Conservation (phyloP, 805 yeast species). For the Kodamaea kakaduensis region DNA sequence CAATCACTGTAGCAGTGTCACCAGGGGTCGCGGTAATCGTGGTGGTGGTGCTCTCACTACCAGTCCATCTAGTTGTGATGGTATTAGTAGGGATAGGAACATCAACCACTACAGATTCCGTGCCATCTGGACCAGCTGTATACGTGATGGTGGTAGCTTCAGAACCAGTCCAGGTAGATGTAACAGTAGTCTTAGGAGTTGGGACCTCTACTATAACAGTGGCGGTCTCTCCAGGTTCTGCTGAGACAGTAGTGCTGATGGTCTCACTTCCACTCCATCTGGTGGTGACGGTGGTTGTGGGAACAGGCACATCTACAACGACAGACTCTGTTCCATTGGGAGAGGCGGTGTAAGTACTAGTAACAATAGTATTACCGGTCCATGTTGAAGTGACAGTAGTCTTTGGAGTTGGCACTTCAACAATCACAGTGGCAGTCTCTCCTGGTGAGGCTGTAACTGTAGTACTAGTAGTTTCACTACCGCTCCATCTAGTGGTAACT, state of each 20-base stretch:
- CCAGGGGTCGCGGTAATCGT: conserved; percentile 11
- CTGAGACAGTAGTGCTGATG: conserved; percentile 14
- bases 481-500: conserved; percentile 2
- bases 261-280: conserved; percentile 12
- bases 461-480: background rate
- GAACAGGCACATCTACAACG: conserved; percentile 9
- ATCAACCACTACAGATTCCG: conserved; percentile 12
- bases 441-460: conserved; percentile 6
- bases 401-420: conserved; percentile 4
- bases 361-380: conserved; percentile 14
- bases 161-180: conserved; percentile 4
- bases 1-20: conserved; percentile 12
- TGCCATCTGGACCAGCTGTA: conserved; percentile 5
- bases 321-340: conserved; percentile 12
- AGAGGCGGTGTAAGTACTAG: conserved; percentile 9
- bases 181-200: conserved; percentile 10
- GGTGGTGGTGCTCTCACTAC: conserved; percentile 7
- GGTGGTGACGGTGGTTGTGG: conserved; percentile 1
- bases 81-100: conserved; percentile 12
- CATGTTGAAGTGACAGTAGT: conserved; percentile 1
- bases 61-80: conserved; percentile 12
- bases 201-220: conserved; percentile 21
- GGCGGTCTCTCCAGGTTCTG: conserved; percentile 15
- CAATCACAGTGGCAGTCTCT: conserved; percentile 11
- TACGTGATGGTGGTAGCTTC: conserved; percentile 1